Evolutionary conservation across 75 land plant genomes (phyloP).

Genomic region (Larix kaempferi): DNA sequence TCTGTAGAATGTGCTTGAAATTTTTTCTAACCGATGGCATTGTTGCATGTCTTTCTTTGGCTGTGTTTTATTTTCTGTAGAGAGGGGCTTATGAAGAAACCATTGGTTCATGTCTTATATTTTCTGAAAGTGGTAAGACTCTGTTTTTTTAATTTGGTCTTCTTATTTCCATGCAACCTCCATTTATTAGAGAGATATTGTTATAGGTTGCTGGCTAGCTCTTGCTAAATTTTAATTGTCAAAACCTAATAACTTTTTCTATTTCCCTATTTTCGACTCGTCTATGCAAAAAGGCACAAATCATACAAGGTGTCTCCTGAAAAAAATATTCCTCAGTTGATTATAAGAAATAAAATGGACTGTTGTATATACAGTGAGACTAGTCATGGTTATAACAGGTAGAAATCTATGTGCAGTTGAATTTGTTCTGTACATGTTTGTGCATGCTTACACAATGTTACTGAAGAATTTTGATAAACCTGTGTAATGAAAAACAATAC

Average conservation of each 20-base stretch:
- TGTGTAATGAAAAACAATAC: too few species aligned
- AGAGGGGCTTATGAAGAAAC: constrained; percentile 44
- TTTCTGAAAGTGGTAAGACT: constrained; percentile 31
- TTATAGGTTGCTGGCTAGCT: not conserved
- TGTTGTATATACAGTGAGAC: too few species aligned
- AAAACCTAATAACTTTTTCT: not conserved
- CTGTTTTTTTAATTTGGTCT: not conserved
- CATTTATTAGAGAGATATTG: not conserved
- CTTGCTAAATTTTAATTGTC: not conserved
- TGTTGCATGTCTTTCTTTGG: not conserved
- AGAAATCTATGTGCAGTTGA: too few species aligned
- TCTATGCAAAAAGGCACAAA: not conserved
- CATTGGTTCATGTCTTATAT: constrained; percentile 28
- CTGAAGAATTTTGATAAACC: too few species aligned
- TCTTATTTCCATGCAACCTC: not conserved
- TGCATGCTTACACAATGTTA: too few species aligned
- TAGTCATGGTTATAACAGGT: too few species aligned
- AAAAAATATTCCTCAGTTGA: not conserved
- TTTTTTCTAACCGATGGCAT: not conserved
- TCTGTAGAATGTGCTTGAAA: not conserved
- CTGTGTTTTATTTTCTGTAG: constrained; percentile 17
- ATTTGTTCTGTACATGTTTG: too few species aligned
- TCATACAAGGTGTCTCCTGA: not conserved
- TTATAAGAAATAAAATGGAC: not conserved
- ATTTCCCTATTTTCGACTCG: not conserved